Base-by-base conservation (phyloP, 2,329 filamentous ascomycete genomes). In the Penicillium sumatraense region DNA sequence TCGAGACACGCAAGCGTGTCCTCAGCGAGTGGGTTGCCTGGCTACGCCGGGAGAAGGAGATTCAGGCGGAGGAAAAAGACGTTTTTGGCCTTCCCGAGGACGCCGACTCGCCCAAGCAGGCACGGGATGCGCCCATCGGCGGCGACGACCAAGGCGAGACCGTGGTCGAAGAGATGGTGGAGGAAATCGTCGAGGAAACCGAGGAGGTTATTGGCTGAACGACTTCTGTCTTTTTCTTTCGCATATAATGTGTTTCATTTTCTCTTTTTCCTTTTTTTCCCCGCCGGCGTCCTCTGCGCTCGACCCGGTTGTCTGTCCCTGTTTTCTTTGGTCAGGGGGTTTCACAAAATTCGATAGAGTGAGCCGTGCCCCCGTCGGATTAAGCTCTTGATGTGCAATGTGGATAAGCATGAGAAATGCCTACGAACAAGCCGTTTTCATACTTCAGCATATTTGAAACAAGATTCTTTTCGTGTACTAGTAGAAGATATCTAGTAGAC, bases 1-100 rank as follows among this genome's bases (percentile, higher is more conserved):
- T 99, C 59, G 93, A 98, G 77, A 87, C 86, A 65, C 86, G 95
- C 65, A 87, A 93, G 72, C 82, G 86, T 68, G 80, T 91, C 70
- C 86, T 99, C 67, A 86, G 89, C 64, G 93, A 98, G 78, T 99
- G 95, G 95, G 75, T 88, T 67, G 86, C 86, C 54, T 99, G 93
- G 91, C 84, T 92, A 72, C 85, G 86, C 68, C 80, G 83, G 57
- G 84, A 91, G 63, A 87, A 89, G 76, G 83, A 83, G 62, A 87
- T 96, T 68, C 74, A 93, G 46, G 75, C 78, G 57, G 88, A 90
- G 66, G 91, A 96, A 76, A 84, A 89, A 56, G 82, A 83, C 49
- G 85, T 80, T 6, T 76, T 86, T 42, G 89, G 89, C 49, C 74
- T 95, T 62, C 84, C 89, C 41, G 80, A 81, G 56, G 82, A 91